These are phyloP conservation scores for Diatrype stigma DNA, from an alignment of 2,329 filamentous ascomycete species.

Conservation along the genomic window DNA sequence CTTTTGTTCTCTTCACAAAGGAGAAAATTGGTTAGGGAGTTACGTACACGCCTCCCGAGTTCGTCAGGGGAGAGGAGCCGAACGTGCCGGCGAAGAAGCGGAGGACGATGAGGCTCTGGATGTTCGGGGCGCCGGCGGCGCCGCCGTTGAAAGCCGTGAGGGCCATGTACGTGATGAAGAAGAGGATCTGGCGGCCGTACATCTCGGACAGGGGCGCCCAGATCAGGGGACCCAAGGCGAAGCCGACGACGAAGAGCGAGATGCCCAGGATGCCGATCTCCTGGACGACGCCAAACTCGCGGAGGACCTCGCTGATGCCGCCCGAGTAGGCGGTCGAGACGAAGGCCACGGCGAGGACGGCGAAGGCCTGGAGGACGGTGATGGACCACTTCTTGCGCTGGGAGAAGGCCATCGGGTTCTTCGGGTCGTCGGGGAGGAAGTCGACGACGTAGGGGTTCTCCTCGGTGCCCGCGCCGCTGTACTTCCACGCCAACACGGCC, in stretches of 20 bases:
- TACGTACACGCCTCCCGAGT: slow-evolving; percentile 54
- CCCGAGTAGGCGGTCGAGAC: slow-evolving; percentile 65
- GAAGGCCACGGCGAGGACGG: slow-evolving; percentile 66
- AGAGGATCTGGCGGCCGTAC: slow-evolving; percentile 53
- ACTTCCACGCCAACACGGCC: slow-evolving; percentile 50
- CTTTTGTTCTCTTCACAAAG: too few relatives aligned
- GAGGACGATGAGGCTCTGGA: slow-evolving; percentile 52
- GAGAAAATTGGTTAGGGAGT: too few relatives aligned
- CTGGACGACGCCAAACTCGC: slow-evolving; percentile 46
- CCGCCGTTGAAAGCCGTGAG: slow-evolving; percentile 57
- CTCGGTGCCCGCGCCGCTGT: slow-evolving; percentile 58
- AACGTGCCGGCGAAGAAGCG: slow-evolving; percentile 59
- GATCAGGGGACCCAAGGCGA: slow-evolving; percentile 49
- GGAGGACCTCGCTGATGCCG: slow-evolving; percentile 49
- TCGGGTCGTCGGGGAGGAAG: slow-evolving; percentile 62
- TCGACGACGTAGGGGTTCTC: slow-evolving; percentile 66
- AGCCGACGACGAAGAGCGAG: slow-evolving; percentile 54
- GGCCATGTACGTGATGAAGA: slow-evolving; percentile 49
- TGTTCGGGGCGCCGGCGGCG: slow-evolving; percentile 48
- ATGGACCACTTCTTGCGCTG: slow-evolving; percentile 60
- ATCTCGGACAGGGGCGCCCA: slow-evolving; percentile 65
- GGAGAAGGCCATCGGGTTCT: slow-evolving; percentile 62
- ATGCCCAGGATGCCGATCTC: slow-evolving; percentile 48
- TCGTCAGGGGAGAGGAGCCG: slow-evolving; percentile 52
- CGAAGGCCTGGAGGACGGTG: slow-evolving; percentile 58